Base-by-base conservation (phyloP, 2,329 filamentous ascomycete species). In the Xylaria sp. region DNA sequence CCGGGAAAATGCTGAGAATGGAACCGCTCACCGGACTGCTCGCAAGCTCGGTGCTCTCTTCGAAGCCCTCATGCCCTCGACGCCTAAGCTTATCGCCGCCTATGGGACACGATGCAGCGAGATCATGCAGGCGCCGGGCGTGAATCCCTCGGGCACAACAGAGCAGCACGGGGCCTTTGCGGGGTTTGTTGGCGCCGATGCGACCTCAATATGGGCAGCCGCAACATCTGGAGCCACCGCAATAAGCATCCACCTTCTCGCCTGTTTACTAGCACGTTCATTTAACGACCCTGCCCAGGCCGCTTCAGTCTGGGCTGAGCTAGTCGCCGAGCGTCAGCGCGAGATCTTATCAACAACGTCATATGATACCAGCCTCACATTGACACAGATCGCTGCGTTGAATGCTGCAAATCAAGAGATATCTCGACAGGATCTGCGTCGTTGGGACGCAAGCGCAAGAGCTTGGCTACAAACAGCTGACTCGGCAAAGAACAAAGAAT, bases 11-110 rank as follows among this genome's bases (percentile, higher is more conserved):
- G 60, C 60, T 1, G 60, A 63, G 19, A n/a, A 52, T 35, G 60
- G 56, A 1, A 7, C 31, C 3, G 29, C 31, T 2, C 77, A 79
- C 51, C 64, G 63, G 3, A 75, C 73, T 1, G 77, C 78, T 2
- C 64, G 75, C 25, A 72, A 69, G 35, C 70, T 80, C 0, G 77
- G 76, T 1, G 72, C 72, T 0, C 59, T 79, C 1, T 79, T 80
- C 58, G 67, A 73, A 19, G 62, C 63, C 2, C 15, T 71, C 4
- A 41, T 74, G 3, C 77, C 76, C 2, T 10, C 54, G 0, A 74
- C 56, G 1, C 56, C 58, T 8, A 27, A 68, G 3, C 51, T 73
- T 1, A 37, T 66, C 17, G 25, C 40, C 17, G 63, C 64, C 9
- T 72, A 72, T 51, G 68, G 67, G 3, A 51, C 49, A 7, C 37